Evolutionary conservation across 805 yeast genomes (phyloP).

Genomic region (Phaffomyces antillensis): DNA sequence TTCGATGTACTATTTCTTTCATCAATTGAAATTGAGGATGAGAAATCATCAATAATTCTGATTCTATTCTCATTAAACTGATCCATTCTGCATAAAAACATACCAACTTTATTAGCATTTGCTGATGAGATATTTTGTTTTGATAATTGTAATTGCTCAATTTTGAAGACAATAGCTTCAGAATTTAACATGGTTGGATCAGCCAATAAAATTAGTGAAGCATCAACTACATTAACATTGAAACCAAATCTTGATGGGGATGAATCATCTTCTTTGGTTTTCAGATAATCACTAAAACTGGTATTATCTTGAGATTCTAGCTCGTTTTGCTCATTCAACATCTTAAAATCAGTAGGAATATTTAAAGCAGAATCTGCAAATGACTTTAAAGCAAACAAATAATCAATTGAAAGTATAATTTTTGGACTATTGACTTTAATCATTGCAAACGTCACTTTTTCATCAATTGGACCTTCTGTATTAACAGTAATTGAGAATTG

Average conservation of each 20-base stretch:
- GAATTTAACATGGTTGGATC: slow-evolving; percentile 63
- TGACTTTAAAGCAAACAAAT: slow-evolving; percentile 63
- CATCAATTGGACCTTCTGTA: slow-evolving; percentile 33
- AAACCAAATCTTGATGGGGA: slow-evolving; percentile 32
- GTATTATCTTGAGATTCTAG: slow-evolving; percentile 12
- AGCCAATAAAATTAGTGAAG: slow-evolving; percentile 74
- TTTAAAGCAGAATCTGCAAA: slow-evolving; percentile 48
- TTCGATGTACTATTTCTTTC: slow-evolving; percentile 55
- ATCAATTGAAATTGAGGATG: slow-evolving; percentile 69
- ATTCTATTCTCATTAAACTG: slow-evolving; percentile 52
- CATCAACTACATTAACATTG: slow-evolving; percentile 64
- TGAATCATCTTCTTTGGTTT: slow-evolving; percentile 3
- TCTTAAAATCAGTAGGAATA: slow-evolving; percentile 10
- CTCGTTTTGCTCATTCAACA: slow-evolving; percentile 1
- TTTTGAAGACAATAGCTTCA: slow-evolving; percentile 86
- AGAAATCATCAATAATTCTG: slow-evolving; percentile 83
- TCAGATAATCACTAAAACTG: slow-evolving; percentile 9
- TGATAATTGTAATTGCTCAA: slow-evolving; percentile 68
- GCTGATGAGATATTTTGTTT: slow-evolving; percentile 61
- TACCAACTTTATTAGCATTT: slow-evolving; percentile 72
- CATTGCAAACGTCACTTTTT: slow-evolving; percentile 42
- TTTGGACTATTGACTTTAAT: slow-evolving; percentile 74
- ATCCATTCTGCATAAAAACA: slow-evolving; percentile 78
- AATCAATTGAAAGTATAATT: slow-evolving; percentile 78
- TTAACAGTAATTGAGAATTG: slow-evolving; percentile 60